Evolutionary conservation across 192 early-diverging fungal species (phyloP).

Genomic region (Podila clonocystis): DNA sequence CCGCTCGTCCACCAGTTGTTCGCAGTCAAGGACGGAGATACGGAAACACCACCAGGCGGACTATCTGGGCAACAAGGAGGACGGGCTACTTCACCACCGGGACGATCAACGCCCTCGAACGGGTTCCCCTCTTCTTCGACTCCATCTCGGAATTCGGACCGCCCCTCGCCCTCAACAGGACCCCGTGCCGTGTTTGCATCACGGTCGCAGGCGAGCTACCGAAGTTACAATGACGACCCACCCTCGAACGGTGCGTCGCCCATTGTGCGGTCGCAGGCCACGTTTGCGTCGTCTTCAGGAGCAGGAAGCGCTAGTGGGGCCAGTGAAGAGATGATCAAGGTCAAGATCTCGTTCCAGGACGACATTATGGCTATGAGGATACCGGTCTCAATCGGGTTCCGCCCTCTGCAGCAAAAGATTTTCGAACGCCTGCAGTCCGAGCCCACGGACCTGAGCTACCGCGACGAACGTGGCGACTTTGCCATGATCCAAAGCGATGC

Average conservation of each 20-base stretch:
- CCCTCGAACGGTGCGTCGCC: slow-evolving; percentile 13
- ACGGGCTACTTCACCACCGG: slow-evolving; percentile 8
- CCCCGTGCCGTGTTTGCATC: background rate
- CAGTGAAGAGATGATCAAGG: slow-evolving; percentile 61
- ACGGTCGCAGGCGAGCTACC: slow-evolving; percentile 1
- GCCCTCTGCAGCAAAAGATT: slow-evolving; percentile 66
- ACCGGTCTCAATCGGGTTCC: slow-evolving; percentile 62
- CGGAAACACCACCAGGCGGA: slow-evolving; percentile 59
- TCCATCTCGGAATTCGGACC: background rate
- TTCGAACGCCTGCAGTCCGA: slow-evolving; percentile 59
- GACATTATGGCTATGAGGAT: slow-evolving; percentile 81
- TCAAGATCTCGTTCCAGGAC: slow-evolving; percentile 74
- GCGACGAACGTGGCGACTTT: slow-evolving; percentile 38
- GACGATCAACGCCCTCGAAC: slow-evolving; percentile 9
- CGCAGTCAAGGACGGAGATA: slow-evolving; percentile 65
- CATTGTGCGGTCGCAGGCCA: slow-evolving; percentile 23
- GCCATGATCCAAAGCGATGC: slow-evolving; percentile 18
- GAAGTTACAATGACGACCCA: slow-evolving; percentile 24
- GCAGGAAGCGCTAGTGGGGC: slow-evolving; percentile 4
- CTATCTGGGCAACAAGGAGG: background rate
- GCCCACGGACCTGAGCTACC: slow-evolving; percentile 19
- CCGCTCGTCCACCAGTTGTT: slow-evolving; percentile 61
- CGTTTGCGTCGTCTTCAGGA: background rate
- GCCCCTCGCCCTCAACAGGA: background rate
- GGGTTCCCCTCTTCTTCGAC: background rate